Evolutionary conservation across 2,329 filamentous ascomycete genomes (phyloP).

Genomic region (Clarireedia hainanense): DNA sequence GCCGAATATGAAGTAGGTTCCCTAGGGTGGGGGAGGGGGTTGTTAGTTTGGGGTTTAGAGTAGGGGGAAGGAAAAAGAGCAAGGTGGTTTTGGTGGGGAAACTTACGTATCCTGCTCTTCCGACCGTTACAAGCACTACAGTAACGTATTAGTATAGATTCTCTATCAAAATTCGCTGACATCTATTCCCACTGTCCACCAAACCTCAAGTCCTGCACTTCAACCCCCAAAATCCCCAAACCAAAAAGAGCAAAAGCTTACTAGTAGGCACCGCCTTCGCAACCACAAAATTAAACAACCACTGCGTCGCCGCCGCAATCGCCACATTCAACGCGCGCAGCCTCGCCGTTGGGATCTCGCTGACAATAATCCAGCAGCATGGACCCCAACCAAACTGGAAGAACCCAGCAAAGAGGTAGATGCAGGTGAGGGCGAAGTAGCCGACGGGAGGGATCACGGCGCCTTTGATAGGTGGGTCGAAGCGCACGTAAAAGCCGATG

Average conservation of each 20-base stretch:
- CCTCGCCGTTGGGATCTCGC: conserved; percentile 61
- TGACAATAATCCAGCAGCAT: conserved; percentile 59
- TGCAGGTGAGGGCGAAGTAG: conserved; percentile 62
- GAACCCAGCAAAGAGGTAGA: conserved; percentile 63
- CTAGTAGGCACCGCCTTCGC: conserved; percentile 60
- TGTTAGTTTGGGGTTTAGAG: neutral
- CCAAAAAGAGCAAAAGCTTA: neutral
- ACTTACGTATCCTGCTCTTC: conserved; percentile 31
- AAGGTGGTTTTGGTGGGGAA: too few relatives aligned
- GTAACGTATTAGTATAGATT: neutral
- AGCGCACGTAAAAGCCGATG: conserved; percentile 62
- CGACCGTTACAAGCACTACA: conserved; percentile 40
- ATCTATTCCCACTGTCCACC: too few relatives aligned
- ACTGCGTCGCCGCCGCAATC: conserved; percentile 60
- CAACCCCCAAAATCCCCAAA: neutral
- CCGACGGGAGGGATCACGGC: conserved; percentile 54
- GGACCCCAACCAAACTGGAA: conserved; percentile 68
- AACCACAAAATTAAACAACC: conserved; percentile 69
- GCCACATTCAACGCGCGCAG: conserved; percentile 61
- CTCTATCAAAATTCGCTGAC: too few relatives aligned
- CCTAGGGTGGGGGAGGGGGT: conserved; percentile 21
- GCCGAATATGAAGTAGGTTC: conserved; percentile 58
- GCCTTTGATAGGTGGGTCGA: conserved; percentile 47
- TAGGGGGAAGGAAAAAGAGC: too few relatives aligned
- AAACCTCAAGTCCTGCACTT: too few relatives aligned